phyloP scores from a whole-genome alignment of 2,329 filamentous ascomycete genomes.

The Microsporum audouinii region DNA sequence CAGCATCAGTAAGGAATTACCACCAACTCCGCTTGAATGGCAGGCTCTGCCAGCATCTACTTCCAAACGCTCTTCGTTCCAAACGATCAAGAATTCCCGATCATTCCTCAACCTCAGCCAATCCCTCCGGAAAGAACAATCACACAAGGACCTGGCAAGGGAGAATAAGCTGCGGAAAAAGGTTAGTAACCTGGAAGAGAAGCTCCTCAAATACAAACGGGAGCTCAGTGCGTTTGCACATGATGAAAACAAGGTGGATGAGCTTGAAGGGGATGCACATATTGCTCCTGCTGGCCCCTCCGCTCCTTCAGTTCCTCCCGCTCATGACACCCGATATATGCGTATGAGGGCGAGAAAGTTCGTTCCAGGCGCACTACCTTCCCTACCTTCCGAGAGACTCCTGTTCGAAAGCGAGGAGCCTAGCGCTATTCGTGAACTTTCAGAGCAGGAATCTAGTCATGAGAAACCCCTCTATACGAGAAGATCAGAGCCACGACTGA shows the following conservation, averaged over 20 bases:
- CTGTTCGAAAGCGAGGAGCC: slow-evolving; percentile 19
- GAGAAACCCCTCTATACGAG: slow-evolving; percentile 2
- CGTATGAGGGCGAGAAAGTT: slow-evolving; percentile 24
- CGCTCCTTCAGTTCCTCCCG: slow-evolving; percentile 11
- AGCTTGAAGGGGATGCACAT: slow-evolving; percentile 18
- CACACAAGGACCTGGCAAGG: slow-evolving; percentile 46
- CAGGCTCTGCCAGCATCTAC: background rate
- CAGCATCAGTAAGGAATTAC: background rate
- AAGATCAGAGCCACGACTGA: slow-evolving; percentile 1
- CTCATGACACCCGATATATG: slow-evolving; percentile 17
- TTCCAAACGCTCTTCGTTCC: background rate
- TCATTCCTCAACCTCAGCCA: background rate
- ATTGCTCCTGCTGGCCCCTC: slow-evolving; percentile 5
- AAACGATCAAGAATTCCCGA: background rate
- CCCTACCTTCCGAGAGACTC: slow-evolving; percentile 37
- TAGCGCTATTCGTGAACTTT: background rate
- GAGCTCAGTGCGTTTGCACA: slow-evolving; percentile 32
- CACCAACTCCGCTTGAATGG: background rate
- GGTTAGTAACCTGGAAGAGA: slow-evolving; percentile 50
- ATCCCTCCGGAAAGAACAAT: slow-evolving; percentile 38
- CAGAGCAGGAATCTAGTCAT: background rate
- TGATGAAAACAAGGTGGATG: slow-evolving; percentile 14
- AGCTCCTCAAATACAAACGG: slow-evolving; percentile 44
- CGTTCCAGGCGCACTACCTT: slow-evolving; percentile 33
- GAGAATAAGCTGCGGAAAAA: slow-evolving; percentile 48